phyloP scores from a whole-genome alignment of 257 asterid species.

The Fraxinus pennsylvanica region DNA sequence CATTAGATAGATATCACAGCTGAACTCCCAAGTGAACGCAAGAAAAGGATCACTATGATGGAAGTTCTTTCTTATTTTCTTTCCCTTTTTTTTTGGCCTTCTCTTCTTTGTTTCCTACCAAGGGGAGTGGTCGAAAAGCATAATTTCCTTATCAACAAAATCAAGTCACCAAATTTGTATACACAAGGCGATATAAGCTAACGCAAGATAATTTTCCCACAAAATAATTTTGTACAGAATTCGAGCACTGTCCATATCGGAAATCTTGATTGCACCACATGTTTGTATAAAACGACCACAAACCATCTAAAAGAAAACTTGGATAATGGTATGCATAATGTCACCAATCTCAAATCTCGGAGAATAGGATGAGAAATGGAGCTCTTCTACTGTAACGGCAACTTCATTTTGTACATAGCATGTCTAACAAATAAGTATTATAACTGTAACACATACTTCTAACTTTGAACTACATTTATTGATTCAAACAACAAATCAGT shows the following conservation, averaged over 20 bases:
- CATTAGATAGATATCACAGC: background rate
- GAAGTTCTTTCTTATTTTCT: background rate
- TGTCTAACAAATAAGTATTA: background rate
- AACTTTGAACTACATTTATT: background rate
- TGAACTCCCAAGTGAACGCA: background rate
- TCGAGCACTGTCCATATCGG: background rate
- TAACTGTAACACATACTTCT: background rate
- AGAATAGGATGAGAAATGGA: background rate
- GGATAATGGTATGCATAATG: background rate
- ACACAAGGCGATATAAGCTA: background rate
- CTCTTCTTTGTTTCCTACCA: background rate
- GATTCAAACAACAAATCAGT: background rate
- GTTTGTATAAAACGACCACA: background rate
- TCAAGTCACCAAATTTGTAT: background rate
- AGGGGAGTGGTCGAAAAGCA: background rate
- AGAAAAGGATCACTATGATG: background rate
- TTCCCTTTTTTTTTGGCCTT: background rate
- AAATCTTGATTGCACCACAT: background rate
- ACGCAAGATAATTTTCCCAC: background rate
- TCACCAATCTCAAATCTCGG: background rate
- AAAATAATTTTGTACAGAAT: background rate
- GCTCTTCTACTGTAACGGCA: background rate
- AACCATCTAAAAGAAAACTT: background rate
- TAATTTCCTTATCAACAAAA: background rate
- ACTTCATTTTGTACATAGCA: background rate